Base-by-base conservation (phyloP, 1,139 yeast species). In the Yamadazyma mexicana region DNA sequence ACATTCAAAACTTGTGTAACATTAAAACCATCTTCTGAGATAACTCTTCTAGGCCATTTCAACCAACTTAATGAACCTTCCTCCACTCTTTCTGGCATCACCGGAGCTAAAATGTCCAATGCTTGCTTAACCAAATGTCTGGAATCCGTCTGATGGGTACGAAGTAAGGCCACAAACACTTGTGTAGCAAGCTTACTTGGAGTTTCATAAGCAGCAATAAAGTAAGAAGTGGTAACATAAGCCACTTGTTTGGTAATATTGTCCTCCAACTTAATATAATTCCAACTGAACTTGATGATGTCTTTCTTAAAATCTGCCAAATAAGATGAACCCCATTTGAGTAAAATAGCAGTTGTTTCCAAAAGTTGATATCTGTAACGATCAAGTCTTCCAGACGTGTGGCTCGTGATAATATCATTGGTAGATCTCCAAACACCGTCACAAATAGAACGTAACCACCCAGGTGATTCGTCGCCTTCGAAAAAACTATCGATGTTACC, bases 261-360 rank as follows among this genome's bases (percentile, higher is more conserved):
- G 56, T 94, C 99, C 49, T 91, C 98, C 34, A 91, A 66, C 51
- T 88, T 88, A 55, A 92, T 85, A 55, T 83, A 87, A 50, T 87
- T 87, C 98, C 98, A 94, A 50, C 92, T 87, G 64, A 91, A 92
- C 58, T 88, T 89, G 61, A 92, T 87, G 34, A 92, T 79, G 51
- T 89, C 96, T 54, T 89, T 92, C 35, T 89, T 75, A 48, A 79
- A 75, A n/a, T 79, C 83, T 7, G 76, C 67, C 14, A 88, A 73
- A 17, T 73, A 60, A 1, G 66, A 60, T 0, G 96, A 79, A 2
- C 88, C 83, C 63, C 81, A 75, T 53, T 83, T 83, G 31, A 91
- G 78, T 34, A 92, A 64, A 38, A 86, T 64, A 0, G 96, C 82
- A 0, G 98, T 85, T 58, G 88, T 64, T 51, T 91, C 96, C 31